Evolutionary conservation across 805 yeast species (phyloP), one percentile per base, ranked within the genome.

Genomic region (Saturnispora zaruensis): DNA sequence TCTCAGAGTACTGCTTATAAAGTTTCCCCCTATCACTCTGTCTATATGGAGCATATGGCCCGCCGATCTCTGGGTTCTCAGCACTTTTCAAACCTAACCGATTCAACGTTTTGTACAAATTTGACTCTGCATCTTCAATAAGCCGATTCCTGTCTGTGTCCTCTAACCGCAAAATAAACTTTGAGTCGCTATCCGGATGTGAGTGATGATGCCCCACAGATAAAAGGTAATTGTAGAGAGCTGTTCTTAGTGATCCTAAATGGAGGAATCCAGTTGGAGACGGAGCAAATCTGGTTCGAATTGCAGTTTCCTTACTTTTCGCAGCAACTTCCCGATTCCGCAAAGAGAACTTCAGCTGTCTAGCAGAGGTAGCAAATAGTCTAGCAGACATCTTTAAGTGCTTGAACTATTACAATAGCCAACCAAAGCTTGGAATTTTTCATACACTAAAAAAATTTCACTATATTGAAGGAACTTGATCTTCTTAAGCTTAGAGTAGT

Each of bases 221-320:
- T 14, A 87, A 67, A 16, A 93, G 65, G 59, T 82, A 93, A 65
- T 93, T 93, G 67, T 88, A 93, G 18, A 93, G 66, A 0, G 98
- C 98, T 0, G 99, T 93, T 63, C 99, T 70, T 43, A 93, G 63
- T 0, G 97, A 90, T 0, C 99, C 99, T 52, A 93, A 64, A 63
- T 93, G 99, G n/a, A 93, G 71, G 53, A 78, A 78, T 0, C 99
- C 99, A 0, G 99, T 93, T 1, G 99, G 99, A 2, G 97, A 89
- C 0, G 99, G 99, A 0, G 99, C 99, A 66, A 93, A 93, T 55
- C 99, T 69, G 1, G 98, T 87, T 55, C 96, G 67, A 0, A 81
- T 95, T 0, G 93, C 88, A 0, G 52, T 33, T 16, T 34, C 16
- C 4, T 81, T 79, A 42, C 73, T 55, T 7, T 33, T 18, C 8